phyloP scores from a whole-genome alignment of 129 eudicot genomes.

The Apium graveolens region DNA sequence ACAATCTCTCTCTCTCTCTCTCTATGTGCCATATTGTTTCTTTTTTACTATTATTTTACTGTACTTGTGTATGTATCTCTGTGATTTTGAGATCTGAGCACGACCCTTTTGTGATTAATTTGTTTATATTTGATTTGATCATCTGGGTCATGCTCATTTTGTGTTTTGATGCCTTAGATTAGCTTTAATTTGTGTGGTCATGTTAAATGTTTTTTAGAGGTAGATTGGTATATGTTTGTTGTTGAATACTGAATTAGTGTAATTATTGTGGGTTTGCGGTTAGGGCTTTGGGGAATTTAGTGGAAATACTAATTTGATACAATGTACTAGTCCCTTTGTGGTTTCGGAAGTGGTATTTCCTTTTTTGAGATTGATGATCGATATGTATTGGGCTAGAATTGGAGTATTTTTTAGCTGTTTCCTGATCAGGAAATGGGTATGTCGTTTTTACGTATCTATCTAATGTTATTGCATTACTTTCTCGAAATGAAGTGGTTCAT shows the following conservation, averaged over 20 bases:
- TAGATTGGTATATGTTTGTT: neutral
- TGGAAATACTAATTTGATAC: neutral
- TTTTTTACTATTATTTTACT: neutral
- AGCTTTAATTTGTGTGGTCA: neutral
- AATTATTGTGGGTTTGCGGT: neutral
- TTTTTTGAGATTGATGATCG: neutral
- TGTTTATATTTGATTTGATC: neutral
- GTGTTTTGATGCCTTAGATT: neutral
- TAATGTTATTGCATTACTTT: neutral
- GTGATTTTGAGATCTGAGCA: neutral
- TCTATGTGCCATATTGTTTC: neutral
- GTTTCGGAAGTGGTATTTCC: neutral
- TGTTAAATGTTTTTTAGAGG: neutral
- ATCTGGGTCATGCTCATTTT: constrained; percentile 3
- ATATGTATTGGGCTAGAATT: neutral
- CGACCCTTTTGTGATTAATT: neutral
- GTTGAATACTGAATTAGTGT: neutral
- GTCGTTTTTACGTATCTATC: neutral
- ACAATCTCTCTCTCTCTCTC: neutral
- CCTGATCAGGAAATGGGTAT: neutral
- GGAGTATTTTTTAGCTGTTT: neutral
- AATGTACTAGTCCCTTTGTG: neutral
- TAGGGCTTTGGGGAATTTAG: neutral
- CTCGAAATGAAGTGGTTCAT: neutral
- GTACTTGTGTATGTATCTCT: neutral